Percentiles rank a stretch among this genome's conserved stretches.
Evolutionary conservation across 2,329 filamentous ascomycete genomes (phyloP).

Genomic region (Neonectria coccinea): DNA sequence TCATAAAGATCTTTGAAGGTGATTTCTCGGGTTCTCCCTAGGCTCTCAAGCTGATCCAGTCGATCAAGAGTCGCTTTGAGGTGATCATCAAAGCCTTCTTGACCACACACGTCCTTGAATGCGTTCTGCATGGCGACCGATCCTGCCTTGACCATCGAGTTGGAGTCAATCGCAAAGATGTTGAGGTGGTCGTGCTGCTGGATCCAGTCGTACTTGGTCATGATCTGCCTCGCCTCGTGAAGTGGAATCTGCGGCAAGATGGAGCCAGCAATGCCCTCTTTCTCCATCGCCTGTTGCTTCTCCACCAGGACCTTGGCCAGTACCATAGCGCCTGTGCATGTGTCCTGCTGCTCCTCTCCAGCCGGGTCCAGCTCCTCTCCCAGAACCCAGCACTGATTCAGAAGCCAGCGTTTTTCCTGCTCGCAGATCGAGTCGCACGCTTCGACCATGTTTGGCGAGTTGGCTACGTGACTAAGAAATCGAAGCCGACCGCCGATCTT

Average conservation of each 20-base stretch:
- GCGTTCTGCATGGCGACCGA: constrained; percentile 70
- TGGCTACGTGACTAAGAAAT: constrained; percentile 65
- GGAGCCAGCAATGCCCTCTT: constrained; percentile 8
- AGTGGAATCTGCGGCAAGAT: constrained; percentile 62
- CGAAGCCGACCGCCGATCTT: constrained; percentile 65
- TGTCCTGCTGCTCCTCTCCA: constrained; percentile 74
- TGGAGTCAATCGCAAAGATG: constrained; percentile 68
- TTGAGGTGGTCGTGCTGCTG: constrained; percentile 67
- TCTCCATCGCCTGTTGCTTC: constrained; percentile 52
- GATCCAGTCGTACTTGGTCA: constrained; percentile 69
- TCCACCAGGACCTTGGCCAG: constrained; percentile 65
- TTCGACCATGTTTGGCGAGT: constrained; percentile 62
- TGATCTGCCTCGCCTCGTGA: constrained; percentile 62
- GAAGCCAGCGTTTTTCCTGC: constrained; percentile 74
- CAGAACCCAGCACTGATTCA: constrained; percentile 76
- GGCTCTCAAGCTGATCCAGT: constrained; percentile 64
- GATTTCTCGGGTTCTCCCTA: constrained; percentile 66
- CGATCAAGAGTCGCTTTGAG: constrained; percentile 64
- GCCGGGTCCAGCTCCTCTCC: constrained; percentile 75
- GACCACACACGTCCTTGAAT: constrained; percentile 63
- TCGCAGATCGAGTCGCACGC: constrained; percentile 67
- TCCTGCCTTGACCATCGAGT: constrained; percentile 67
- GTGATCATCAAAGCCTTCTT: constrained; percentile 64
- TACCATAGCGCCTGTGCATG: constrained; percentile 67
- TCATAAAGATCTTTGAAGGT: constrained; percentile 61